Conservation (phyloP, 228 moss, liverwort and hornwort genomes). For the Sphagnum fallax region DNA sequence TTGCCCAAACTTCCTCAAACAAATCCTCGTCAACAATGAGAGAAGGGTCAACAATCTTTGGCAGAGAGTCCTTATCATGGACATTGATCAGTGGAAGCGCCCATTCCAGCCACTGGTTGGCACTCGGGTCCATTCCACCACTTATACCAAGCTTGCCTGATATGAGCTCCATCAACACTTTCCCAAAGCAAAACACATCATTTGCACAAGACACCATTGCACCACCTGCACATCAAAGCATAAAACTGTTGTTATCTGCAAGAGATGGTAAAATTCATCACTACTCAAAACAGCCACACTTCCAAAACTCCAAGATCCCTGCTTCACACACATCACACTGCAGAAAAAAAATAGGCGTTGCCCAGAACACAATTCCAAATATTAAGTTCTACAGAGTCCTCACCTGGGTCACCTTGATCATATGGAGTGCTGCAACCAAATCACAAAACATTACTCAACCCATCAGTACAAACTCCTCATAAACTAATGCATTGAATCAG, state of each 20-base stretch:
- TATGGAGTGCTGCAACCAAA: conserved; percentile 42
- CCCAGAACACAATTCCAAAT: background rate
- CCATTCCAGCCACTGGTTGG: conserved; percentile 87
- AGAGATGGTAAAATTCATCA: background rate
- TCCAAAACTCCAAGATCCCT: background rate
- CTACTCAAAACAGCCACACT: background rate
- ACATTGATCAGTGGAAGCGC: conserved; percentile 85
- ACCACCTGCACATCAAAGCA: conserved; percentile 28
- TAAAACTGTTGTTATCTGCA: background rate
- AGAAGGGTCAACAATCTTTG: conserved; percentile 77
- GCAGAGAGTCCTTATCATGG: conserved; percentile 75
- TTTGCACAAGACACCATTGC: conserved; percentile 63
- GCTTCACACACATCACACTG: background rate
- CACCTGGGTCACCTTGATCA: conserved; percentile 74
- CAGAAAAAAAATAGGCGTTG: too few relatives aligned
- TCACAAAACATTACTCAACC: background rate
- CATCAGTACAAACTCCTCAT: background rate
- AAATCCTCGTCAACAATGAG: conserved; percentile 92
- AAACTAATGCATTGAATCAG: background rate
- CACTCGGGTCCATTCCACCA: conserved; percentile 63
- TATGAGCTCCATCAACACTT: conserved; percentile 81
- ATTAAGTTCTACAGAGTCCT: conserved; percentile 7
- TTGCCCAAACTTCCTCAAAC: conserved; percentile 94
- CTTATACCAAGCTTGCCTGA: conserved; percentile 94
- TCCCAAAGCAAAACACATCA: conserved; percentile 93